Base-by-base conservation (phyloP, 768 basidiomycete species). In the Scleroderma bovista region DNA sequence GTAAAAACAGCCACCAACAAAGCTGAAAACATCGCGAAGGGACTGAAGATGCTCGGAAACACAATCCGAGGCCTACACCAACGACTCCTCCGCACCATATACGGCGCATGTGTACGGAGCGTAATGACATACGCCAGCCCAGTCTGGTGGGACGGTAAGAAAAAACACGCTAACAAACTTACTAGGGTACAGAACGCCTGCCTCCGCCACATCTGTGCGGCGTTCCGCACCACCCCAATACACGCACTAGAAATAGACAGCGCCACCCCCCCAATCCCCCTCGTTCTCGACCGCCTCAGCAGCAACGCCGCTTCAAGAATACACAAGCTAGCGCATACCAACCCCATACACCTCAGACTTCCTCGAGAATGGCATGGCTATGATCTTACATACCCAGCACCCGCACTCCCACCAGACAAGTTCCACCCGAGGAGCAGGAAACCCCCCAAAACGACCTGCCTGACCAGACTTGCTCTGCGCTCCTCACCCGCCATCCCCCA, bases 191-290 rank as follows among this genome's bases (percentile, higher is more conserved):
- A 36, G n/a, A 36, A 36, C 12, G 13, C 4, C 5, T 36, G 4
- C 38, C 61, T 72, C 0, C 36, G 60, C 0, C 61, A 60, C 1
- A 70, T 72, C 0, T 68, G 65, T 20, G 68, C 65, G 0, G 69
- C 63, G 0, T 72, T 72, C 57, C 33, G 58, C 0, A 71, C 70
- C 2, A 63, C 66, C 1, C 67, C 63, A 2, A 62, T 60, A 2
- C 26, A 47, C 1, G 70, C 69, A 0, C 54, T 72, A 3, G 59
- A 70, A 44, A 52, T 72, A 10, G 67, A 70, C 39, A 63, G 69
- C 1, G 57, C 66, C 0, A 60, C 69, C 15, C 63, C 66, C 0
- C 72, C 71, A 3, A 57, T 69, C 38, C 17, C 47, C 11, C 20
- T 40, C 12, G 3, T 22, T 6, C 19, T 40, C n/a, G 40, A 41